phyloP scores from a whole-genome alignment of 139 green algal species.

The Tetradesmus obliquus region DNA sequence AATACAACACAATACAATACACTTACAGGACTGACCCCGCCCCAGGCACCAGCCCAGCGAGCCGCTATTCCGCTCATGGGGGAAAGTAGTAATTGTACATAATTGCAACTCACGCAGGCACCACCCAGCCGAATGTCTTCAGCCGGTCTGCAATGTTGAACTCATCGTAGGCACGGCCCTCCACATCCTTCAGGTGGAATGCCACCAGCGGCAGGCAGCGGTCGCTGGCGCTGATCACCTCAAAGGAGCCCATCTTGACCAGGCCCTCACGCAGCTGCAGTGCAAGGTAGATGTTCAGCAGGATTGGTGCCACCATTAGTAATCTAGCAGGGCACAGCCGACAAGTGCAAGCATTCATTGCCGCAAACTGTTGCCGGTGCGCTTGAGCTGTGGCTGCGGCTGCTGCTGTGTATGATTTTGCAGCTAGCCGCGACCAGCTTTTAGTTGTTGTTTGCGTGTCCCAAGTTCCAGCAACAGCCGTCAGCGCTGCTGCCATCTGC shows the following conservation, averaged over 20 bases:
- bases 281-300: background rate
- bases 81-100: too few relatives aligned
- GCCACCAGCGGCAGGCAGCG: constrained; percentile 72
- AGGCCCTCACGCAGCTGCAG: constrained; percentile 25
- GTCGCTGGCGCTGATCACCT: constrained; percentile 50
- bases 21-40: too few relatives aligned
- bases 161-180: constrained; percentile 65
- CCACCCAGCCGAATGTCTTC: constrained; percentile 67
- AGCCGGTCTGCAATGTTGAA: constrained; percentile 77
- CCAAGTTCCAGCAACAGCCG: too few relatives aligned
- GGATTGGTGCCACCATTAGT: background rate
- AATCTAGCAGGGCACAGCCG: background rate
- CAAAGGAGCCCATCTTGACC: constrained; percentile 51
- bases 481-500: too few relatives aligned
- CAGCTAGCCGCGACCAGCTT: too few relatives aligned
- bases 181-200: constrained; percentile 57
- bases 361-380: background rate
- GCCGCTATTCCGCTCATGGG: too few relatives aligned
- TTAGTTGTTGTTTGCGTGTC: too few relatives aligned
- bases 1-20: too few relatives aligned
- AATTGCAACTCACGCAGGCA: constrained; percentile 58
- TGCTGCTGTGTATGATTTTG: background rate
- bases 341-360: background rate
- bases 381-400: background rate
- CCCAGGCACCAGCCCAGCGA: too few relatives aligned